Evolutionary conservation across 345 rosid genomes (phyloP).

Genomic region (Citrus reticulata): DNA sequence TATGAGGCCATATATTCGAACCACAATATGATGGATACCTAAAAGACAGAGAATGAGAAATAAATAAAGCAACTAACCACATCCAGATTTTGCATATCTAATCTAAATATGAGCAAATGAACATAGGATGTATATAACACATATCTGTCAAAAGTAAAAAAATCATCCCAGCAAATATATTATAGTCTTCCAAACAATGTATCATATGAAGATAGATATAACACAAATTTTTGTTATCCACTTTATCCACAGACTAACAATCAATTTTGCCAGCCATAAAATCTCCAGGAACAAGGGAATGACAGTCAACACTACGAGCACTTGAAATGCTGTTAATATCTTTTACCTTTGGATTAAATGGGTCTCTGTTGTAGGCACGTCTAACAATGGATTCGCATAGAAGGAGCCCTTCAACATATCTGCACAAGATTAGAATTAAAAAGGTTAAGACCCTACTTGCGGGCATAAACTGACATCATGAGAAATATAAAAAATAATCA

Average conservation of each 20-base stretch:
- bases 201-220: neutral
- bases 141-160: neutral
- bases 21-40: conserved; percentile 92
- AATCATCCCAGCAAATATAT: neutral
- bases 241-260: neutral
- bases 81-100: neutral
- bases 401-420: conserved; percentile 82
- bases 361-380: conserved; percentile 64
- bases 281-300: conserved; percentile 5
- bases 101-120: neutral
- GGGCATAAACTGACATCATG: neutral
- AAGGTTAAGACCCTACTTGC: neutral
- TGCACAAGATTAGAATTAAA: conserved; percentile 26
- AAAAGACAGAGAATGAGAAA: conserved; percentile 18
- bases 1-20: conserved; percentile 81
- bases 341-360: conserved; percentile 53
- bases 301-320: neutral
- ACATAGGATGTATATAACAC: neutral
- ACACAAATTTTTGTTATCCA: neutral
- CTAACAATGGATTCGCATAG: conserved; percentile 79
- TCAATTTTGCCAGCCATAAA: conserved; percentile 1
- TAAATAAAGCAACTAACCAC: conserved; percentile 9
- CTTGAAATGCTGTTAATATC: conserved; percentile 8
- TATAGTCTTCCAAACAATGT: neutral
- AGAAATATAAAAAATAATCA: neutral